Conservation (phyloP, 139 green algal genomes). For the Chlamydomonas sphaeroides region DNA sequence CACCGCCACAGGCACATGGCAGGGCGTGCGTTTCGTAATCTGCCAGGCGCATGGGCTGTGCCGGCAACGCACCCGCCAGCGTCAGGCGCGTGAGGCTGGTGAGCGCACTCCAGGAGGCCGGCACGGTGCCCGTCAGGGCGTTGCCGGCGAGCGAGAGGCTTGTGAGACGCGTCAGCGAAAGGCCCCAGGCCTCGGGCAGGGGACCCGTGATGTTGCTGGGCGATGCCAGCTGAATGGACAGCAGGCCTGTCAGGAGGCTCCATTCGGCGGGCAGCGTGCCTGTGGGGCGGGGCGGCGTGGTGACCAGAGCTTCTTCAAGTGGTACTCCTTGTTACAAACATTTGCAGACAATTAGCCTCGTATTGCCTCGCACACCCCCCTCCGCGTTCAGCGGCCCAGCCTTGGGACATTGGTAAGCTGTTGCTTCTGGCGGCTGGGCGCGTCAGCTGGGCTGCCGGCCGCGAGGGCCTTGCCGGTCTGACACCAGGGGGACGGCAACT, state of each 20-base stretch:
- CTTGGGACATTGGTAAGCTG: too few species aligned
- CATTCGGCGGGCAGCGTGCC: not conserved
- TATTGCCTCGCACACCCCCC: too few species aligned
- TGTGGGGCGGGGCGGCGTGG: not conserved
- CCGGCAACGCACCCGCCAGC: not conserved
- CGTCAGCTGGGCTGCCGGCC: too few species aligned
- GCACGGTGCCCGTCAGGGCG: not conserved
- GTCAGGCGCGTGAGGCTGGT: not conserved
- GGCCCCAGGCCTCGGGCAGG: not conserved
- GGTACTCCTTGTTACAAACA: not conserved
- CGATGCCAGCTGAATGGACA: not conserved
- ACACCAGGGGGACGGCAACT: too few species aligned
- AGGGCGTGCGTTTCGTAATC: too few species aligned
- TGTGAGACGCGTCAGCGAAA: not conserved
- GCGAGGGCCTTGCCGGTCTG: too few species aligned
- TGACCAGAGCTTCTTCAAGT: not conserved
- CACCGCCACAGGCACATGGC: too few species aligned
- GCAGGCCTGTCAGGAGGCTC: not conserved
- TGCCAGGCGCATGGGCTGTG: too few species aligned
- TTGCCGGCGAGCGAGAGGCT: slow-evolving; percentile 17
- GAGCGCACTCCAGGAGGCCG: not conserved
- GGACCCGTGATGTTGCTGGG: not conserved
- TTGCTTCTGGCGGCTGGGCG: too few species aligned
- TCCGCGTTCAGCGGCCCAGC: too few species aligned
- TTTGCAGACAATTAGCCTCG: too few species aligned